Percentiles rank a stretch among this genome's conserved stretches.
These are phyloP conservation scores for Saccharomyces hybrid DNA, from an alignment of 1,139 yeast genomes.

Conservation along the genomic window DNA sequence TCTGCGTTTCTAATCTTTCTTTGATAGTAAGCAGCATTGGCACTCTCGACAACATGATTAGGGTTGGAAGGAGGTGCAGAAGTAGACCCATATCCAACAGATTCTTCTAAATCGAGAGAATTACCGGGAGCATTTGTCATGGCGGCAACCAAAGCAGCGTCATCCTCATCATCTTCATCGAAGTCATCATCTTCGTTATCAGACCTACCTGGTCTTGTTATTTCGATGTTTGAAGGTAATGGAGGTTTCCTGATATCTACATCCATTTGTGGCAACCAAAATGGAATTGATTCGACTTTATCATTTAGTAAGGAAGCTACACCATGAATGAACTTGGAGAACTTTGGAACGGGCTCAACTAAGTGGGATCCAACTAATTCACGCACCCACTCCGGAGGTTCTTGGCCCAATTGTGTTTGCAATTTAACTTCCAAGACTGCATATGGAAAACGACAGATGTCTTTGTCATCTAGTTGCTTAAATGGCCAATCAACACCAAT, in stretches of 20 bases:
- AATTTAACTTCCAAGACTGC: constrained; percentile 95
- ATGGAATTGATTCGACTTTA: constrained; percentile 75
- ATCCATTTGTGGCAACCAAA: constrained; percentile 98
- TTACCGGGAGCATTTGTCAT: constrained; percentile 32
- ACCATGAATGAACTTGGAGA: constrained; percentile 95
- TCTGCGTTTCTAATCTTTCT: constrained; percentile 23
- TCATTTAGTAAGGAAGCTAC: constrained; percentile 83
- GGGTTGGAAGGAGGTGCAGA: constrained; percentile 9
- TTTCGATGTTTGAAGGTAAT: constrained; percentile 39
- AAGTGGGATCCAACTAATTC: constrained; percentile 85
- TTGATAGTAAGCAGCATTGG: constrained; percentile 22
- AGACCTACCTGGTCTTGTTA: constrained; percentile 28
- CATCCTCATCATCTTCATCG: constrained; percentile 37
- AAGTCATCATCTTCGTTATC: constrained; percentile 36
- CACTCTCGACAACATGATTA: constrained; percentile 29
- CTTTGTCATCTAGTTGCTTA: constrained; percentile 71
- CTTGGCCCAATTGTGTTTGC: constrained; percentile 97
- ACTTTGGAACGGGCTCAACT: constrained; percentile 97
- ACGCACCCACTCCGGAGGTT: constrained; percentile 96
- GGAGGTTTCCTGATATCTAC: constrained; percentile 90
- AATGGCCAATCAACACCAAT: constrained; percentile 97
- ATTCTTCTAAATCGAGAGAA: constrained; percentile 44
- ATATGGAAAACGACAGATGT: constrained; percentile 89
- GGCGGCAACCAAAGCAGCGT: constrained; percentile 29
- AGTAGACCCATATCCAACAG: constrained; percentile 40